These are phyloP conservation scores for Diutina pseudorugosa DNA, from an alignment of 1,139 yeast genomes.

Conservation along the genomic window DNA sequence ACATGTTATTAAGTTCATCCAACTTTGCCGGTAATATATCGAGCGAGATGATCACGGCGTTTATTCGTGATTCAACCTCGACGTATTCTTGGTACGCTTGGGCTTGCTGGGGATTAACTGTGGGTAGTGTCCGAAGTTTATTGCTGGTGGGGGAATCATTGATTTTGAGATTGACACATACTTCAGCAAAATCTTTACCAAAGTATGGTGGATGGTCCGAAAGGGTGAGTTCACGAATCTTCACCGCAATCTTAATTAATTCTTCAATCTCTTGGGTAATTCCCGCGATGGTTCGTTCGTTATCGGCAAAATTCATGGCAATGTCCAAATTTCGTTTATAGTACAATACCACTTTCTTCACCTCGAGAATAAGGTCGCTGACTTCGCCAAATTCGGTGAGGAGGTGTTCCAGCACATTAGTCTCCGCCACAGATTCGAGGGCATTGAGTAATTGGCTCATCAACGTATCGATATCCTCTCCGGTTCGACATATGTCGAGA, in stretches of 20 bases:
- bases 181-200: background rate
- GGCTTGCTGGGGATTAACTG: background rate
- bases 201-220: background rate
- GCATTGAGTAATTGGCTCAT: background rate
- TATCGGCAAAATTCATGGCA: background rate
- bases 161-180: background rate
- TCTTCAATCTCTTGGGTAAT: conserved; percentile 1
- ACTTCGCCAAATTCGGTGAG: background rate
- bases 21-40: background rate
- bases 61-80: background rate
- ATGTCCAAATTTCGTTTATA: background rate
- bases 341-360: background rate
- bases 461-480: background rate
- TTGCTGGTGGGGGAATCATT: background rate
- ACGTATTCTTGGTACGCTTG: background rate
- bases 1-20: conserved; percentile 2
- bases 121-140: background rate
- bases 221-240: background rate
- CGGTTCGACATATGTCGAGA: background rate
- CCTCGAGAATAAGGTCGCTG: background rate
- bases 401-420: background rate
- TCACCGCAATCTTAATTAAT: background rate
- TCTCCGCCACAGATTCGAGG: background rate
- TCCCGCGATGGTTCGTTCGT: background rate
- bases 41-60: background rate